Base-by-base conservation (phyloP, 352 stramenopile species). In the Elongisporangium senticosum region DNA sequence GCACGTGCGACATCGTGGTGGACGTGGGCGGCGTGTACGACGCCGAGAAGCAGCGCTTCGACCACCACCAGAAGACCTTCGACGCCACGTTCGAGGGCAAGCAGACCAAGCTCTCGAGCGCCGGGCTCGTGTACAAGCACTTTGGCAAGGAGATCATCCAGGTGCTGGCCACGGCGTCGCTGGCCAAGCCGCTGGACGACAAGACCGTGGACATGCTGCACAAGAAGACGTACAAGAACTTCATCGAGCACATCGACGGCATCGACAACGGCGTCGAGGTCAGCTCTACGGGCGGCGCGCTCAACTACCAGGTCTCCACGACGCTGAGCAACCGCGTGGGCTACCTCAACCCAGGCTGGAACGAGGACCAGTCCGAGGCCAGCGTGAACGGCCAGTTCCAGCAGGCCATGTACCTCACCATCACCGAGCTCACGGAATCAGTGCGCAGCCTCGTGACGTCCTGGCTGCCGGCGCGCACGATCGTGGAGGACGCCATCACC, bases 231-330 rank as follows among this genome's bases (percentile, higher is more conserved):
- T 99, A 99, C 82, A 89, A 98, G 70, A 92, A 83, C 55, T 98
- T 99, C 51, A 89, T 99, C 26, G 96, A 99, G 81, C 92, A 98
- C 61, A 96, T 99, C 56, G 97, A 99, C 75, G 97, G 93, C 39
- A 99, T 99, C 63, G 97, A 99, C 82, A 99, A 99, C 58, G 97
- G 97, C 55, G 91, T 99, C 2, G 94, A 99, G 63, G 68, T 90
- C 48, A 69, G 68, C 33, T 74, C 52, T 33, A 71, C 65, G 2
- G 68, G 64, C 4, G 75, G 66, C 0, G 68, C 75, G 28, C 71
- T 87, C 58, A 93, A 90, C 59, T 95, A 95, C 67, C 60, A 73
- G 28, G 69, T 95, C 52, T 83, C 82, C 22, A 90, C 86, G 26
- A 90, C 73, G 53, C 75, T 95, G 23, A 93, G 83, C 61, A 74